These are phyloP conservation scores for Hortiboletus flavorubellus DNA, from an alignment of 768 basidiomycete genomes.

Conservation along the genomic window DNA sequence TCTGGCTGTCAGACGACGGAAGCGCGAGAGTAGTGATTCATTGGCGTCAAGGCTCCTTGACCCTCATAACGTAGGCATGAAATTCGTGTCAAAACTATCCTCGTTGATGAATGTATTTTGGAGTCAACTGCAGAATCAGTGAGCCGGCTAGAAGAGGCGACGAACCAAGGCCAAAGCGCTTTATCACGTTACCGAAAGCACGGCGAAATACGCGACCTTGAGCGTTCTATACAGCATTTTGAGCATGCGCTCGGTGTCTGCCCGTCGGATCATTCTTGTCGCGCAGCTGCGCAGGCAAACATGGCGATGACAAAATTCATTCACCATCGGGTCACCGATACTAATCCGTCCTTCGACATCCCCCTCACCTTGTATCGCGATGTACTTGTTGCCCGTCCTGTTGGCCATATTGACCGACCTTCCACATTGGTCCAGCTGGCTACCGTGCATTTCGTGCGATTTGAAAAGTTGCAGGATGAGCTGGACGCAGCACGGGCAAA, in stretches of 20 bases:
- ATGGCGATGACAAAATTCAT: neutral
- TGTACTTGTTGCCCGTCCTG: neutral
- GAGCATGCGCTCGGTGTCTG: neutral
- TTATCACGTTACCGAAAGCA: neutral
- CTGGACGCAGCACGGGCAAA: neutral
- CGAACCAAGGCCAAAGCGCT: neutral
- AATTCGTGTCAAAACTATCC: no score
- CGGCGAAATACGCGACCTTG: neutral
- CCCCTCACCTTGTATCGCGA: neutral
- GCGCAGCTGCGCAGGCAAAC: constrained; percentile 1
- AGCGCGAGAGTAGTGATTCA: neutral
- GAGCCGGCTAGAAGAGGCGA: neutral
- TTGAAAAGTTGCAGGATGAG: neutral
- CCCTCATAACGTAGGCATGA: neutral
- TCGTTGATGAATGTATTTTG: neutral
- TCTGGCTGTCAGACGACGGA: neutral
- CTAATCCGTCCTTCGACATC: neutral
- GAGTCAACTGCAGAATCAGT: neutral
- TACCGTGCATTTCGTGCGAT: neutral
- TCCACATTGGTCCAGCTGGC: constrained; percentile 2
- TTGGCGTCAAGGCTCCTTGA: neutral
- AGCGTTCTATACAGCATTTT: neutral
- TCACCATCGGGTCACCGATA: neutral
- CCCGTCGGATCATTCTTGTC: constrained; percentile 1
- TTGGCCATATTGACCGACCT: constrained; percentile 3